These are phyloP conservation scores for Globisporangium paroecandrum DNA, from an alignment of 352 stramenopile species.

Conservation along the genomic window DNA sequence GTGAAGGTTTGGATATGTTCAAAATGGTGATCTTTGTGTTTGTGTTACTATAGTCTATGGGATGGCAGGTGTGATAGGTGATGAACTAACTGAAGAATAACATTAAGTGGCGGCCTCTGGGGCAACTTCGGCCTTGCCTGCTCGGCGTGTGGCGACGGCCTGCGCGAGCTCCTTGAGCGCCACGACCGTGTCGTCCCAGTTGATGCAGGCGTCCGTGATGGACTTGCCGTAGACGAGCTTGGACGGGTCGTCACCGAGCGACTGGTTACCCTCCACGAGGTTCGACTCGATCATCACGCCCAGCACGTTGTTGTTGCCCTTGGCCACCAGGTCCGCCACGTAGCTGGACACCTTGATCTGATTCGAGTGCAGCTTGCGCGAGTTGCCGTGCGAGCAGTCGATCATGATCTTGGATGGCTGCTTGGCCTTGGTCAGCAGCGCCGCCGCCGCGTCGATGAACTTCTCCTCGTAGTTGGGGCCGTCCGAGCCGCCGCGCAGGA, in stretches of 20 bases:
- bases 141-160: constrained; percentile 48
- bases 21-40: constrained; percentile 1
- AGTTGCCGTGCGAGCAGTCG: constrained; percentile 88
- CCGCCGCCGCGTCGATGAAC: constrained; percentile 59
- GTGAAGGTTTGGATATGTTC: not conserved
- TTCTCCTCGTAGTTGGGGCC: constrained; percentile 84
- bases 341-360: constrained; percentile 76
- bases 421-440: constrained; percentile 60
- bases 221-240: constrained; percentile 83
- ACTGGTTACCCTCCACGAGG: constrained; percentile 83
- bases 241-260: constrained; percentile 55
- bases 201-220: constrained; percentile 86
- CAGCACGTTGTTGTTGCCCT: constrained; percentile 64
- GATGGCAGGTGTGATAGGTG: not conserved
- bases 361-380: constrained; percentile 79
- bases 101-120: not conserved
- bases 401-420: constrained; percentile 81
- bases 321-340: constrained; percentile 56
- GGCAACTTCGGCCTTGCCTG: not conserved
- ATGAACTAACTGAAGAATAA: constrained; percentile 1
- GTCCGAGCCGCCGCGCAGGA: constrained; percentile 66
- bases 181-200: constrained; percentile 77
- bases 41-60: not conserved
- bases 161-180: constrained; percentile 53
- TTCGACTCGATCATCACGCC: constrained; percentile 90